These are phyloP conservation scores for Cystobasidium pallidum DNA, from an alignment of 1,284 basidiomycete species.

Conservation along the genomic window DNA sequence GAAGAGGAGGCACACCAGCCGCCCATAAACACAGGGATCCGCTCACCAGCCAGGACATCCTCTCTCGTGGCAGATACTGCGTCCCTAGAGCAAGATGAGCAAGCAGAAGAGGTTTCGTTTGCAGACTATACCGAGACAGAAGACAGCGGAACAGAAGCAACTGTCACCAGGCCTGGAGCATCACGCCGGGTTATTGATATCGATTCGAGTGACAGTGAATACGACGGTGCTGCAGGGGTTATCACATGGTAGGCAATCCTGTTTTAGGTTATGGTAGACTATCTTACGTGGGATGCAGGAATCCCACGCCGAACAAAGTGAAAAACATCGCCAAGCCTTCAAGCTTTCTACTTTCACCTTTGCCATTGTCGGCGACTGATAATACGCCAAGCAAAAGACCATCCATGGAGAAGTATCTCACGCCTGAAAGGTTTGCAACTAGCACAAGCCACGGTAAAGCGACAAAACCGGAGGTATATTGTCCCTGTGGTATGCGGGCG, in stretches of 20 bases:
- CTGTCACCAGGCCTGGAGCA: not conserved
- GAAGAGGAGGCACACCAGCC: conserved; percentile 21
- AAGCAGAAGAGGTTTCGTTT: conserved; percentile 27
- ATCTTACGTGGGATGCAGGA: conserved; percentile 13
- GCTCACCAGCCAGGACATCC: not conserved
- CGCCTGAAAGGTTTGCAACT: not conserved
- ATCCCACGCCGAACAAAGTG: conserved; percentile 31
- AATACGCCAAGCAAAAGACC: not conserved
- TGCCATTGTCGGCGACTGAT: not conserved
- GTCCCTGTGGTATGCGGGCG: not conserved
- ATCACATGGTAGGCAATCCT: conserved; percentile 22
- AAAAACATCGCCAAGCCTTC: conserved; percentile 28
- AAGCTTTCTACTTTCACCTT: not conserved
- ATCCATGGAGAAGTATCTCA: not conserved
- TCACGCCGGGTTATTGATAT: not conserved
- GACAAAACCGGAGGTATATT: not conserved
- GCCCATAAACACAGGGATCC: not conserved
- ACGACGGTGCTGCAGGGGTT: conserved; percentile 31
- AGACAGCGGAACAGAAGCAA: not conserved
- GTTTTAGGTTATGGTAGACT: not conserved
- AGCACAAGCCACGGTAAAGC: not conserved
- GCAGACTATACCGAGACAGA: conserved; percentile 40
- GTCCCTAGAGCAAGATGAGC: not conserved
- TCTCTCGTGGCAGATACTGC: not conserved
- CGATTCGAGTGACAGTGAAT: conserved; percentile 41